These are phyloP conservation scores for Nephelium lappaceum DNA, from an alignment of 345 rosid genomes.

Conservation along the genomic window DNA sequence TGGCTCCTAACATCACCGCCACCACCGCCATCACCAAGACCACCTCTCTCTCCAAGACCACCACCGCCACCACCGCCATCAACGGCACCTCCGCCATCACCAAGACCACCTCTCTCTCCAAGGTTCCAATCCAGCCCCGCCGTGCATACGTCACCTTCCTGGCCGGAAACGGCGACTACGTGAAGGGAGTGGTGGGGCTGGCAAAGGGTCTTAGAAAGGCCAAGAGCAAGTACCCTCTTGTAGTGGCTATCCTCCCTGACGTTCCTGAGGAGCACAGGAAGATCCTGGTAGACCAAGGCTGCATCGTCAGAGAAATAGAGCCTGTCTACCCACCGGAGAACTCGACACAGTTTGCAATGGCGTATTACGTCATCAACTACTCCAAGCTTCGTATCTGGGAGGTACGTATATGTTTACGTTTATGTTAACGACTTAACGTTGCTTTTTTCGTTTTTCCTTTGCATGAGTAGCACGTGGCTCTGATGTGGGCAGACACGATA, in stretches of 20 bases:
- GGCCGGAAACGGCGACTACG: conserved; percentile 73
- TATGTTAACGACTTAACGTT: not conserved
- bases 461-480: not conserved
- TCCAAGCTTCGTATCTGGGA: conserved; percentile 84
- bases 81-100: too few relatives aligned
- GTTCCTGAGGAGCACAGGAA: conserved; percentile 66
- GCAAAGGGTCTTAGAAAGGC: conserved; percentile 69
- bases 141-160: conserved; percentile 61
- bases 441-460: not conserved
- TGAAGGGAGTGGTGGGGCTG: conserved; percentile 71
- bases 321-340: conserved; percentile 68
- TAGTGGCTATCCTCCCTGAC: conserved; percentile 69
- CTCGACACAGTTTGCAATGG: conserved; percentile 76
- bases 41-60: conserved; percentile 10
- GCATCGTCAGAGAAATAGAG: conserved; percentile 54
- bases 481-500: too few relatives aligned
- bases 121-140: conserved; percentile 12
- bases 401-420: conserved; percentile 30
- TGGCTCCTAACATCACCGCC: conserved; percentile 36
- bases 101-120: conserved; percentile 15
- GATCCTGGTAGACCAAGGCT: conserved; percentile 55
- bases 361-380: conserved; percentile 78
- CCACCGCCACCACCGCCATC: conserved; percentile 16
- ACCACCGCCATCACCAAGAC: conserved; percentile 12
- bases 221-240: conserved; percentile 56